Conservation (phyloP, 2,329 filamentous ascomycete genomes). For the Orbilia ellipsospora region DNA sequence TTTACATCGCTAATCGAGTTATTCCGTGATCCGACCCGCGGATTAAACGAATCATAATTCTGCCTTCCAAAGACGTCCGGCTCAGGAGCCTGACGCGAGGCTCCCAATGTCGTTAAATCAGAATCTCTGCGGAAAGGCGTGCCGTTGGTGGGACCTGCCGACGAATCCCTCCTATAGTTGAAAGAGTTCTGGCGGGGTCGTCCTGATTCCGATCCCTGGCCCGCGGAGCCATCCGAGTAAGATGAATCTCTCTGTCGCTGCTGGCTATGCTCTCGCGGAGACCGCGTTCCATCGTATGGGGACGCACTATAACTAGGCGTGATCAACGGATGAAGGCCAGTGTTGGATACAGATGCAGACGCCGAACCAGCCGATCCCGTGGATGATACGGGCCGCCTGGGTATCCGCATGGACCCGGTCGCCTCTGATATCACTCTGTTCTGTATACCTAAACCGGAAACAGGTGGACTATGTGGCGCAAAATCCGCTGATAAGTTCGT, state of each 20-base stretch:
- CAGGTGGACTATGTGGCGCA: constrained; percentile 41
- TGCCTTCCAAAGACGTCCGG: not conserved
- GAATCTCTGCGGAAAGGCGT: constrained; percentile 30
- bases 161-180: constrained; percentile 39
- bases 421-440: constrained; percentile 9
- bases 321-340: constrained; percentile 28
- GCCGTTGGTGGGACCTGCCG: constrained; percentile 18
- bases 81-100: constrained; percentile 30
- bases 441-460: constrained; percentile 7
- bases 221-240: constrained; percentile 39
- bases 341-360: constrained; percentile 30
- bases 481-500: constrained; percentile 47
- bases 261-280: constrained; percentile 34
- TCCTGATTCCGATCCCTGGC: constrained; percentile 43
- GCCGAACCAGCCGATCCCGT: constrained; percentile 39
- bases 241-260: constrained; percentile 35
- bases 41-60: constrained; percentile 19
- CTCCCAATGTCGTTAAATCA: constrained; percentile 26
- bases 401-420: constrained; percentile 39
- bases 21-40: constrained; percentile 27
- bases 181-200: constrained; percentile 11
- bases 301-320: constrained; percentile 23
- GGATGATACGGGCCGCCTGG: constrained; percentile 43
- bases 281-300: constrained; percentile 28
- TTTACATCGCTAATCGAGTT: constrained; percentile 37